Evolutionary conservation across 2,329 filamentous ascomycete genomes (phyloP), one percentile per base, ranked within the genome.

Genomic region (Zymoseptoria crescenta): DNA sequence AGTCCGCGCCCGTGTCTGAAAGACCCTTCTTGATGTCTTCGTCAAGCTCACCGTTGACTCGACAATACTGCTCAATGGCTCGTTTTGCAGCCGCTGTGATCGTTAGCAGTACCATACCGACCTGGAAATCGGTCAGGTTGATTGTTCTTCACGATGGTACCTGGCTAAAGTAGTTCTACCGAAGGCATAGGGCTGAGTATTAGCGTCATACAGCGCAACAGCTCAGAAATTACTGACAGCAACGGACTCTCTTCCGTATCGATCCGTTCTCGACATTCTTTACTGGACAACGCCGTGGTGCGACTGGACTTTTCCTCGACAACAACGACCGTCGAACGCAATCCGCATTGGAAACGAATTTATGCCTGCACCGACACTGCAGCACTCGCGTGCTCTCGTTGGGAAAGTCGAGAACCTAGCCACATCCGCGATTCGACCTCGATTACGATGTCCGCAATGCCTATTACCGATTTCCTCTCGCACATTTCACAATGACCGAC

Each of bases 91-190:
- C 77, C 66, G 82, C 73, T 3, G 88, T 92, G 79, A 91, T 87
- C n/a, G 86, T 89, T 49, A 94, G 83, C 50, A 88, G 79, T 19
- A 92, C 88, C 89, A 93, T 93, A 24, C 41, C 54, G 24, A 30
- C 35, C 16, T 16, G 35, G 5, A 45, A 45, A 16, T 3, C n/a
- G 35, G 13, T 16, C 16, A 16, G n/a, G n/a, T 13, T 45, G 35
- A 24, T 24, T 21, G 54, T 13, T 49, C 41, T 19, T 13, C 9
- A 27, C n/a, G 19, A 13, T 24, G n/a, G 24, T 54, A 55, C 50
- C 20, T 24, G 24, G 56, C 30, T 56, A 45, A 50, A 51, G 49
- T 24, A n/a, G n/a, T n/a, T n/a, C n/a, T n/a, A 27, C 24, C 13
- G 20, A 10, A 24, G 24, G 8, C 16, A 51, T 27, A 51, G 24